phyloP scores from a whole-genome alignment of 129 eudicot genomes.

The Oenanthe sinensis region DNA sequence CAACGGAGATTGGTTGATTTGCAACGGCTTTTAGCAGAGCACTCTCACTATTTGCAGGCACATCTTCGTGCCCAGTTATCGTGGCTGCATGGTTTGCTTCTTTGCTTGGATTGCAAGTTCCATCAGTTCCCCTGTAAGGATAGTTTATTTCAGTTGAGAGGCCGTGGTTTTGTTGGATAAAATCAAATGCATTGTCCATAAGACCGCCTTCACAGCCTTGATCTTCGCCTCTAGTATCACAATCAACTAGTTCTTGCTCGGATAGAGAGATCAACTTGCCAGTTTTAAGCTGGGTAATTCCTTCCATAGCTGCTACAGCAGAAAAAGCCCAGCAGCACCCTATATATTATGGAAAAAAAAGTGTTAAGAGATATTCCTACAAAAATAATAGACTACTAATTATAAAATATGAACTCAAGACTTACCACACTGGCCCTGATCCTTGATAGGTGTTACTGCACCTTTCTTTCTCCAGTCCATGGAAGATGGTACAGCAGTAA shows the following conservation, averaged over 20 bases:
- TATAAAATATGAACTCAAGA: neutral
- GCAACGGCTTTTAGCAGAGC: slow-evolving; percentile 1
- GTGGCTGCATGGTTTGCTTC: slow-evolving; percentile 10
- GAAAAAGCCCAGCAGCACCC: slow-evolving; percentile 9
- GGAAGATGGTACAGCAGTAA: neutral
- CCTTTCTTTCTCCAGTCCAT: slow-evolving; percentile 7
- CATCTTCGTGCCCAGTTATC: slow-evolving; percentile 7
- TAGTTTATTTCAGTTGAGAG: slow-evolving; percentile 4
- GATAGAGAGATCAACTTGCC: slow-evolving; percentile 6
- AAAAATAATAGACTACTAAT: neutral
- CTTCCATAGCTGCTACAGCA: slow-evolving; percentile 10
- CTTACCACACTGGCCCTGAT: slow-evolving; percentile 9
- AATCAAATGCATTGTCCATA: slow-evolving; percentile 7
- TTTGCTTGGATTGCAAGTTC: neutral
- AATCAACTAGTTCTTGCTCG: slow-evolving; percentile 6
- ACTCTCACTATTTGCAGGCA: slow-evolving; percentile 10
- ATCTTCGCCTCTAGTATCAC: slow-evolving; percentile 10
- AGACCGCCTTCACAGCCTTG: slow-evolving; percentile 8
- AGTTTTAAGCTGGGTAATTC: slow-evolving; percentile 9
- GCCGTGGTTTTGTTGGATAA: slow-evolving; percentile 2
- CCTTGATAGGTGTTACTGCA: neutral
- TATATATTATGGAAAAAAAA: neutral
- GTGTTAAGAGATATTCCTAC: neutral
- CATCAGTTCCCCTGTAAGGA: slow-evolving; percentile 11
- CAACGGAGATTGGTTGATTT: slow-evolving; percentile 7